These are phyloP conservation scores for Tricholoma bakamatsutake DNA, from an alignment of 768 basidiomycete genomes.

Conservation along the genomic window DNA sequence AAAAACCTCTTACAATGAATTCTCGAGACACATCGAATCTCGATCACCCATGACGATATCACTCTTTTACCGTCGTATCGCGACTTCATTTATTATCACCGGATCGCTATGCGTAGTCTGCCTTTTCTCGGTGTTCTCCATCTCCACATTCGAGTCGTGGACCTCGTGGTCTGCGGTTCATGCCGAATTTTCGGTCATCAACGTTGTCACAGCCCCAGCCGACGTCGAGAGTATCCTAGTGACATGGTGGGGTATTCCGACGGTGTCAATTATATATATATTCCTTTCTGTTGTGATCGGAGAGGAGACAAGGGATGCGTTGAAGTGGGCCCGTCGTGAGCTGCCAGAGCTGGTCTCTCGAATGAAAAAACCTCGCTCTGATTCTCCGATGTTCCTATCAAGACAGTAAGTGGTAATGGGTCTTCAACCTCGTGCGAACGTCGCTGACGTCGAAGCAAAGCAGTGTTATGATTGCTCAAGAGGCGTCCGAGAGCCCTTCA, in stretches of 20 bases:
- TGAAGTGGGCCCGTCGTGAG: conserved; percentile 24
- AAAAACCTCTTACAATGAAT: conserved; percentile 17
- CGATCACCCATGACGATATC: conserved; percentile 37
- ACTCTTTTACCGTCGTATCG: conserved; percentile 52
- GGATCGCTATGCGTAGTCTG: conserved; percentile 33
- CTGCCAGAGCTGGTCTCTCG: neutral
- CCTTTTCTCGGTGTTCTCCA: conserved; percentile 32
- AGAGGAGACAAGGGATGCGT: conserved; percentile 32
- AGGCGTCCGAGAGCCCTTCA: conserved; percentile 7
- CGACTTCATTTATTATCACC: conserved; percentile 40
- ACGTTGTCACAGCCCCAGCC: conserved; percentile 21
- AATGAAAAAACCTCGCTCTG: conserved; percentile 5
- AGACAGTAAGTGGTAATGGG: conserved; percentile 15
- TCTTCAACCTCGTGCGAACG: neutral
- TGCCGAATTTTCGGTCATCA: conserved; percentile 30
- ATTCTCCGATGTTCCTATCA: conserved; percentile 13
- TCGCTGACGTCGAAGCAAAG: neutral
- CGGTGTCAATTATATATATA: conserved; percentile 33
- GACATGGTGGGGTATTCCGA: conserved; percentile 37
- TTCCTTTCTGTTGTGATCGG: conserved; percentile 30
- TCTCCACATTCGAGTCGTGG: conserved; percentile 29
- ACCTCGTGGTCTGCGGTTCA: conserved; percentile 45
- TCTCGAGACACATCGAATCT: conserved; percentile 32
- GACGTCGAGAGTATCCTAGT: conserved; percentile 23
- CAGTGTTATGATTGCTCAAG: conserved; percentile 1